Percentiles rank a stretch among this genome's conserved stretches.
Evolutionary conservation across 257 asterid species (phyloP).

Genomic region (Jacaranda mimosifolia): DNA sequence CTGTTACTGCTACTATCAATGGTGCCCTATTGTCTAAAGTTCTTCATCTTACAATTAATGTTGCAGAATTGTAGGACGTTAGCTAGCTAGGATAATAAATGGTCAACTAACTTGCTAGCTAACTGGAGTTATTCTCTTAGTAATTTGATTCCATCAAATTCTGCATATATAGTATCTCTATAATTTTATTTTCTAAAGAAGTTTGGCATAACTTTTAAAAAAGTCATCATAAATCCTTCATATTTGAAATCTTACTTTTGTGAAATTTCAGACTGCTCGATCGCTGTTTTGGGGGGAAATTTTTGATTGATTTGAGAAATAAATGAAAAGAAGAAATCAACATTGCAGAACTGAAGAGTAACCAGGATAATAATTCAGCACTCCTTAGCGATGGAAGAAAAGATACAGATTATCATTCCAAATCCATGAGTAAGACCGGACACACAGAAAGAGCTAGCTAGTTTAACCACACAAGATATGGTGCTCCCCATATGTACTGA

Average conservation of each 20-base stretch:
- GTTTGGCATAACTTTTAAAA: no score
- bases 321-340: constrained; percentile 90
- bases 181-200: constrained; percentile 18
- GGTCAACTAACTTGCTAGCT: no score
- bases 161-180: no score
- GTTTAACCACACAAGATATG: constrained; percentile 38
- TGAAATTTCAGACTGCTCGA: constrained; percentile 64
- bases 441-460: constrained; percentile 56
- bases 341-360: constrained; percentile 80
- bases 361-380: constrained; percentile 60
- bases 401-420: constrained; percentile 57
- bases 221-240: no score
- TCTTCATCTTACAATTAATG: no score
- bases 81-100: no score
- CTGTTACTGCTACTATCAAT: no score
- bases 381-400: constrained; percentile 51
- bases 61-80: no score
- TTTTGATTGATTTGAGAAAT: constrained; percentile 84
- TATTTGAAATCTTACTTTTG: background rate
- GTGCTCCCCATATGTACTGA: no score
- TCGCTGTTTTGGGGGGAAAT: constrained; percentile 83
- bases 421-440: constrained; percentile 59
- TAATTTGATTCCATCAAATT: no score
- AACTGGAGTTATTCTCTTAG: no score
- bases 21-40: no score